These are phyloP conservation scores for Pyrrhoderma noxium DNA, from an alignment of 1,284 basidiomycete genomes.

Conservation along the genomic window DNA sequence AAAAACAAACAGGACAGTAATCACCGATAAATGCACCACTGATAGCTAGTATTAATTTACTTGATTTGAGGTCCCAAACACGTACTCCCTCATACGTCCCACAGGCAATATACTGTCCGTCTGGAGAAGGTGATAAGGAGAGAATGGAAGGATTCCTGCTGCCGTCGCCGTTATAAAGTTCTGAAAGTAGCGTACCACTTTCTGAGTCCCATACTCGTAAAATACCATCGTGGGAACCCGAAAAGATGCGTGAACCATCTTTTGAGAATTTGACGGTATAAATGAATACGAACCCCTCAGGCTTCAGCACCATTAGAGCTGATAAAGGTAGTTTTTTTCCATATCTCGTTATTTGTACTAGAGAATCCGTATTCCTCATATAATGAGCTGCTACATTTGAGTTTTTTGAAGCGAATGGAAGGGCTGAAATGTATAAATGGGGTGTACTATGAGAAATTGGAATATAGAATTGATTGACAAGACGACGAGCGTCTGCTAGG, in stretches of 20 bases:
- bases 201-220: conserved; percentile 4
- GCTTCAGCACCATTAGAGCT: too few species aligned
- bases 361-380: background rate
- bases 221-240: conserved; percentile 91
- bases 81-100: background rate
- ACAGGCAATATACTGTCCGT: conserved; percentile 3
- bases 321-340: background rate
- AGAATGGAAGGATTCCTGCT: background rate
- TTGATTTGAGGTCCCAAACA: conserved; percentile 1
- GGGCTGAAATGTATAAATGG: conserved; percentile 10
- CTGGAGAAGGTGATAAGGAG: conserved; percentile 6
- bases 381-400: background rate
- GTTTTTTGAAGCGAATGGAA: conserved; percentile 3
- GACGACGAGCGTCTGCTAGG: background rate
- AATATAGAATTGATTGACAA: background rate
- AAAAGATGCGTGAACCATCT: conserved; percentile 77
- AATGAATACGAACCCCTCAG: conserved; percentile 1
- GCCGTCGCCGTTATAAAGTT: background rate
- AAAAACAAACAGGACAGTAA: background rate
- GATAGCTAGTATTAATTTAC: background rate
- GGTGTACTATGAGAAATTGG: conserved; percentile 4
- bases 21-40: too few species aligned
- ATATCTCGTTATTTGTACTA: background rate
- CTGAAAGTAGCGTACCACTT: background rate
- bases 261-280: conserved; percentile 54